These are phyloP conservation scores for Colletotrichum destructivum DNA, from an alignment of 2,329 filamentous ascomycete genomes.

Conservation along the genomic window DNA sequence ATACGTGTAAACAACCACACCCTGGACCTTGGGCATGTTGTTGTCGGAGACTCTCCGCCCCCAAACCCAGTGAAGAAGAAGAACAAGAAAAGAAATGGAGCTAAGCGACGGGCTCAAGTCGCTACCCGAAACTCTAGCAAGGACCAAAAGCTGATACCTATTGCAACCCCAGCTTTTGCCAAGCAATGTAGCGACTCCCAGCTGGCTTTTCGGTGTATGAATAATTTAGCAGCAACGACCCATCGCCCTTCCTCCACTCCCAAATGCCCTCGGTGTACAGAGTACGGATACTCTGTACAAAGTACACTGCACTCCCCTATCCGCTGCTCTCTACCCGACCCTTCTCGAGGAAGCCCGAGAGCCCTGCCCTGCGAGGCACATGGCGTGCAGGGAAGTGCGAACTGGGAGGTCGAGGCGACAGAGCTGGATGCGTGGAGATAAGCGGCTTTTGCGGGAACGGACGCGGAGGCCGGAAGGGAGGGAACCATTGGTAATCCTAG, in stretches of 20 bases:
- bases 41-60: conserved; percentile 34
- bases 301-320: neutral
- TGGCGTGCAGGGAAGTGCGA: conserved; percentile 29
- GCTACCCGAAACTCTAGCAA: conserved; percentile 40
- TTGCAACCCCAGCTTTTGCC: conserved; percentile 18
- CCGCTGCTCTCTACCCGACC: neutral
- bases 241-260: conserved; percentile 16
- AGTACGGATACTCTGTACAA: too few relatives aligned
- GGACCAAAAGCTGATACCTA: conserved; percentile 30
- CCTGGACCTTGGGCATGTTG: neutral
- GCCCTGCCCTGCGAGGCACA: conserved; percentile 34
- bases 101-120: conserved; percentile 33
- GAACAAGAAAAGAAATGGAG: neutral
- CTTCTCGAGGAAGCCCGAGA: conserved; percentile 5
- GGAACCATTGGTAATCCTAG: neutral
- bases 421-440: conserved; percentile 10
- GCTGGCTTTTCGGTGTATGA: neutral
- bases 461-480: neutral
- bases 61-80: conserved; percentile 15
- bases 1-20: neutral
- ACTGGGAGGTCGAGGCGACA: conserved; percentile 9
- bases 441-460: conserved; percentile 24
- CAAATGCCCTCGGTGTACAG: neutral
- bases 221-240: neutral
- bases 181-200: neutral